Evolutionary conservation across 1,284 basidiomycete species (phyloP), one percentile per base, ranked within the genome.

Genomic region (Cutaneotrichosporon cutaneum): DNA sequence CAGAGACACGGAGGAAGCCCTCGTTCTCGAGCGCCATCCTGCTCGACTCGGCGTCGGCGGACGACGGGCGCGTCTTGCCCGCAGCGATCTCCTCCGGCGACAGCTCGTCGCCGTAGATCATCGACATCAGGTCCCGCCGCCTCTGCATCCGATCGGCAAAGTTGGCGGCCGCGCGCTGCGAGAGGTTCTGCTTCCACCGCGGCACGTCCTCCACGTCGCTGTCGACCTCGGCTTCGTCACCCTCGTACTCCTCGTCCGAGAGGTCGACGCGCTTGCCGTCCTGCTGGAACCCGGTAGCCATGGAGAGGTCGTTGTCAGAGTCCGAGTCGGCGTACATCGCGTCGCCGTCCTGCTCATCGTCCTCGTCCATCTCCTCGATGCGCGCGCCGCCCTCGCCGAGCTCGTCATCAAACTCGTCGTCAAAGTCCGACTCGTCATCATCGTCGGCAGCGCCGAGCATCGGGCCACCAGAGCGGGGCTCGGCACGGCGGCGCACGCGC

Each of bases 271-370:
- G 56, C 72, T 84, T 51, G 26, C 77, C 80, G 48, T 81, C 80
- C 70, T 74, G 81, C 64, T 73, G 70, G 66, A 79, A 81, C 0
- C 76, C 77, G 24, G 75, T 74, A n/a, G 72, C 74, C 24, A 72
- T 58, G 18, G 70, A 74, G 50, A 81, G 70, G 68, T 80, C 70
- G 52, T 79, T 74, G 45, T 75, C 75, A 3, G 89, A 90, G 72
- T 92, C 90, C 63, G 88, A 90, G 21, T 91, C 89, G 1, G 88
- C 90, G 69, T 89, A 93, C 51, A 86, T 86, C 22, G 89, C 79
- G 58, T 71, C 81, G 27, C 69, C 73, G 13, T 70, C 71, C 9
- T 52, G 73, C n/a, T 72, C 78, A 5, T 70, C 76, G 5, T 70
- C 70, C 4, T 70, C 76, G 5, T 70, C 70, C 4, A 78, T 79